Evolutionary conservation across 352 stramenopile species (phyloP).

Genomic region (Nothophytophthora sp.): DNA sequence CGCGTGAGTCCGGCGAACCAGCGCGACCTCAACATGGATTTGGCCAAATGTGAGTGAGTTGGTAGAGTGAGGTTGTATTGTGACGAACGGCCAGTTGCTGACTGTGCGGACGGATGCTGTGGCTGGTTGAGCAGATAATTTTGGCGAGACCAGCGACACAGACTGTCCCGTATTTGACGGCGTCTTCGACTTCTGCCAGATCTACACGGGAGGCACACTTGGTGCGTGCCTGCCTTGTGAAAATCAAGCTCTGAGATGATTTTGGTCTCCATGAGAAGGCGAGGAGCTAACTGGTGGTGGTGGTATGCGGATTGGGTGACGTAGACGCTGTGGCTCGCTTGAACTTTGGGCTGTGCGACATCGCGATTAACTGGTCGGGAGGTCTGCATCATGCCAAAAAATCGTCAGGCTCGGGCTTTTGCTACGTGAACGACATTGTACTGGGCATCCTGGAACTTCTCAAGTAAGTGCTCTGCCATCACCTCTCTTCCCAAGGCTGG

Average conservation of each 20-base stretch:
- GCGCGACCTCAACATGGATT: conserved; percentile 66
- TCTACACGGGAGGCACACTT: conserved; percentile 96
- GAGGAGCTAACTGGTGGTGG: neutral
- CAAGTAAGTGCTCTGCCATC: too few relatives aligned
- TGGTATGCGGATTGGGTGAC: too few relatives aligned
- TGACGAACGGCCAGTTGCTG: neutral
- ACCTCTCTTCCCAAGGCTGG: too few relatives aligned
- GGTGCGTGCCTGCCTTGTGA: conserved; percentile 46
- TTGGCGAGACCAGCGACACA: conserved; percentile 91
- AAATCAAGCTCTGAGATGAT: neutral
- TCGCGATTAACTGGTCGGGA: conserved; percentile 98
- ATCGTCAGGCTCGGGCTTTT: conserved; percentile 92
- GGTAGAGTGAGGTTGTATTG: neutral
- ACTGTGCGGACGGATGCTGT: neutral
- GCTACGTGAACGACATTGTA: conserved; percentile 99
- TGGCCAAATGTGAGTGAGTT: conserved; percentile 63
- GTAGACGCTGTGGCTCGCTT: conserved; percentile 96
- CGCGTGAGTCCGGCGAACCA: conserved; percentile 95
- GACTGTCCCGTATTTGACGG: conserved; percentile 99
- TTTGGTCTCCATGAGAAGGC: neutral
- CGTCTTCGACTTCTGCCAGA: conserved; percentile 98
- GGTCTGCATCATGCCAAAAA: conserved; percentile 99
- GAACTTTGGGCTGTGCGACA: conserved; percentile 95
- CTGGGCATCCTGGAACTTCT: conserved; percentile 98
- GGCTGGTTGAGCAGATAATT: conserved; percentile 81